A percentile compares a stretch with the other conserved stretches of the same genome.
Conservation (phyloP, 768 basidiomycete species). For the Asterophora parasitica region DNA sequence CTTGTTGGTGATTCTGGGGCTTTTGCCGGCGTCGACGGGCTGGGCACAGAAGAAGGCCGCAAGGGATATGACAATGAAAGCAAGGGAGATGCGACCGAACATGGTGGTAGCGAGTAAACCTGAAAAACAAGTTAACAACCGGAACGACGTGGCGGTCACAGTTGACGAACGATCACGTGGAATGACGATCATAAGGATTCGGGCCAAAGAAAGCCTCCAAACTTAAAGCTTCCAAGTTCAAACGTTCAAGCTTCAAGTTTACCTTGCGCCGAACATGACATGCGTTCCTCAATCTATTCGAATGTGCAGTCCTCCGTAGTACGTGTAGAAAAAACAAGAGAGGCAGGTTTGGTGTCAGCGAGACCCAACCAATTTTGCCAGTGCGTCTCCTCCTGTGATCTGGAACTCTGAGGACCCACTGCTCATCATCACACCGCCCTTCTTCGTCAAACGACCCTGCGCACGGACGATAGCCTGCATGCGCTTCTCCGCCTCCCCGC, state of each 20-base stretch:
- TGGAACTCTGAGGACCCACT: slow-evolving; percentile 75
- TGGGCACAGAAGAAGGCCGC: slow-evolving; percentile 68
- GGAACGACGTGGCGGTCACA: slow-evolving; percentile 15
- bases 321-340: too few species aligned
- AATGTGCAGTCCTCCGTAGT: too few species aligned
- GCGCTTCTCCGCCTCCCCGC: slow-evolving; percentile 63
- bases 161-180: slow-evolving; percentile 7
- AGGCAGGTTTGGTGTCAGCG: background rate
- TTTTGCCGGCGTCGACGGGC: slow-evolving; percentile 75
- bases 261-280: too few species aligned
- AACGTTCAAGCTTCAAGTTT: too few species aligned
- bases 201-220: too few species aligned
- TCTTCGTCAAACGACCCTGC: slow-evolving; percentile 78
- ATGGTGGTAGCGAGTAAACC: slow-evolving; percentile 30
- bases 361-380: slow-evolving; percentile 53
- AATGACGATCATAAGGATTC: too few species aligned
- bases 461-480: slow-evolving; percentile 85
- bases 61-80: slow-evolving; percentile 56
- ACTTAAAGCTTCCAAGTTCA: too few species aligned
- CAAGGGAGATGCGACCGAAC: slow-evolving; percentile 60
- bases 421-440: slow-evolving; percentile 69
- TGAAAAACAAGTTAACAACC: background rate
- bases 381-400: slow-evolving; percentile 55
- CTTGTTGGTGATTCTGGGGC: slow-evolving; percentile 87
- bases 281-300: too few species aligned